Conservation (phyloP, 169 alveolate species). For the Plasmodium inui region DNA sequence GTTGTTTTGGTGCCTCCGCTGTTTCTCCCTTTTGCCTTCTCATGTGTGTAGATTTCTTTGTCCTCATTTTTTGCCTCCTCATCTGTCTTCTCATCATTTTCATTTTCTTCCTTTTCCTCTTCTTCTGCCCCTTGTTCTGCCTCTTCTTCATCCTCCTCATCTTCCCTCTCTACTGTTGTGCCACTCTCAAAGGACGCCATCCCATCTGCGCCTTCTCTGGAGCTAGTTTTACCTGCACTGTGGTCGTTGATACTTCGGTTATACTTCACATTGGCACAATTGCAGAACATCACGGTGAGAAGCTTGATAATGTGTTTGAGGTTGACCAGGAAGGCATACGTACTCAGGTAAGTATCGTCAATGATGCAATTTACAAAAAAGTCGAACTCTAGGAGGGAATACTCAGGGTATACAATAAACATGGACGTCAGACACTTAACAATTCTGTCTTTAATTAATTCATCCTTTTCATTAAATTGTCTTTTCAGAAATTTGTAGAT, state of each 20-base stretch:
- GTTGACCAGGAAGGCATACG: background rate
- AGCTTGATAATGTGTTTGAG: slow-evolving; percentile 25
- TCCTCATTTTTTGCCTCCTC: background rate
- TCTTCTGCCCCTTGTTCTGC: background rate
- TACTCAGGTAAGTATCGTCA: slow-evolving; percentile 8
- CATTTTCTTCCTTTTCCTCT: background rate
- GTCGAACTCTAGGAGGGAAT: slow-evolving; percentile 51
- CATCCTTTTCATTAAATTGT: slow-evolving; percentile 45
- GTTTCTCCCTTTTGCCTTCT: background rate
- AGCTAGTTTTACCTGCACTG: background rate
- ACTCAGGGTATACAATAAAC: slow-evolving; percentile 61
- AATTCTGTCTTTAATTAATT: slow-evolving; percentile 16
- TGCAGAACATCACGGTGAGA: slow-evolving; percentile 40
- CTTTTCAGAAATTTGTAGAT: slow-evolving; percentile 38
- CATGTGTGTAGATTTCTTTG: background rate
- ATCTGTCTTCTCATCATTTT: background rate
- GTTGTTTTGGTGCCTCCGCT: background rate
- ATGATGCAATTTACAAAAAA: slow-evolving; percentile 29
- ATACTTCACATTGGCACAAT: slow-evolving; percentile 53
- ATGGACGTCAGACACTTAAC: slow-evolving; percentile 44
- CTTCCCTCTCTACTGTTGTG: background rate
- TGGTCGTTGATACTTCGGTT: background rate
- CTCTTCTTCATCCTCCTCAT: background rate
- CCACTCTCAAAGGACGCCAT: background rate
- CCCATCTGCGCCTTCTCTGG: background rate